Evolutionary conservation across 2,329 filamentous ascomycete species (phyloP).

Genomic region (Corynespora cassiicola): DNA sequence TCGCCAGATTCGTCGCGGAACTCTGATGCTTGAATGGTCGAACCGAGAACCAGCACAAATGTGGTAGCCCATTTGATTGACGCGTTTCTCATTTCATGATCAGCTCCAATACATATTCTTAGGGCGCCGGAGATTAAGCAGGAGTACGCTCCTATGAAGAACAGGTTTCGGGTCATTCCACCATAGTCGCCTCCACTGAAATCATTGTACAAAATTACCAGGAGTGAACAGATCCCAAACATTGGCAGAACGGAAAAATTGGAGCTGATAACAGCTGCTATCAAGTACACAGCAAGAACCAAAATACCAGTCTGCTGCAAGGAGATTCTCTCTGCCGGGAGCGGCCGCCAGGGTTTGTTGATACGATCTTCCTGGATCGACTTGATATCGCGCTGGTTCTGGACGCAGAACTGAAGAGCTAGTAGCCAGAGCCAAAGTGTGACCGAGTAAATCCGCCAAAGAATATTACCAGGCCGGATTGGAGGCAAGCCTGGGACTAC

Average conservation of each 20-base stretch:
- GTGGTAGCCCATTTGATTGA: constrained; percentile 37
- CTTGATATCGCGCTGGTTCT: constrained; percentile 44
- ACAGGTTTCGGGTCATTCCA: constrained; percentile 34
- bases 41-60: constrained; percentile 37
- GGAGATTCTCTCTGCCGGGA: constrained; percentile 32
- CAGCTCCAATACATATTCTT: constrained; percentile 23
- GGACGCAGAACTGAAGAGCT: constrained; percentile 46
- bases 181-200: constrained; percentile 30
- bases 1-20: constrained; percentile 41
- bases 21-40: constrained; percentile 50
- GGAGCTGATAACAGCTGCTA: constrained; percentile 9
- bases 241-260: constrained; percentile 10
- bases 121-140: constrained; percentile 37
- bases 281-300: constrained; percentile 5
- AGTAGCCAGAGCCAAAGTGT: constrained; percentile 43
- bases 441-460: constrained; percentile 7
- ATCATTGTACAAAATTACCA: constrained; percentile 41
- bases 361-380: constrained; percentile 46
- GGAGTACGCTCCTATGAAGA: constrained; percentile 36
- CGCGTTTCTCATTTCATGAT: constrained; percentile 8
- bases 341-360: constrained; percentile 51
- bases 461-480: constrained; percentile 4
- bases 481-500: constrained; percentile 11
- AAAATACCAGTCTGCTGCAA: constrained; percentile 19
- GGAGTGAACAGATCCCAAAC: constrained; percentile 19